These are phyloP conservation scores for Scheffersomyces insectosa DNA, from an alignment of 1,139 yeast genomes.

Conservation along the genomic window DNA sequence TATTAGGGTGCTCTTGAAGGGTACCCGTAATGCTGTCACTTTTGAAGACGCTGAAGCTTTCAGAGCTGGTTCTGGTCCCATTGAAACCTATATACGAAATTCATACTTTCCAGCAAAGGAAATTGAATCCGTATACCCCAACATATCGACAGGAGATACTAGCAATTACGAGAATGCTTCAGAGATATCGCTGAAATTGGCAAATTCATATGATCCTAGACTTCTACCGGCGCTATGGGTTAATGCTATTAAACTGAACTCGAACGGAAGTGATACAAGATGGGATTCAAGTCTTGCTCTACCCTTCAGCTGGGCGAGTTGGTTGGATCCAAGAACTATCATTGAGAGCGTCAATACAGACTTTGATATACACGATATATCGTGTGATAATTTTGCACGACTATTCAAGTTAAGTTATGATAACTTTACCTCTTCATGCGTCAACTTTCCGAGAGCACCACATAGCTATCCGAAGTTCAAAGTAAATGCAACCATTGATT, in stretches of 20 bases:
- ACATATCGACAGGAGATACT: no score
- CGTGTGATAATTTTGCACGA: slow-evolving; percentile 3
- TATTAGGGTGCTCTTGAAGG: no score
- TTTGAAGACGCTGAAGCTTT: no score
- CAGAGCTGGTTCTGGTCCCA: no score
- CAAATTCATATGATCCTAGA: slow-evolving; percentile 16
- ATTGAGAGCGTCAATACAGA: no score
- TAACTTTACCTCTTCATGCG: slow-evolving; percentile 3
- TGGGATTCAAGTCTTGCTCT: slow-evolving; percentile 8
- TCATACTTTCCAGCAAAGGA: no score
- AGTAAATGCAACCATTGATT: slow-evolving; percentile 7
- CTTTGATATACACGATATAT: not conserved
- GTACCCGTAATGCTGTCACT: no score
- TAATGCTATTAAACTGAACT: slow-evolving; percentile 4
- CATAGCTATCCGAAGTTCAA: slow-evolving; percentile 4
- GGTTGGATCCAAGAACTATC: slow-evolving; percentile 11
- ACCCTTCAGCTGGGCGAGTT: slow-evolving; percentile 20
- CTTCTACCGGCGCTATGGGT: slow-evolving; percentile 18
- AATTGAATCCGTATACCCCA: no score
- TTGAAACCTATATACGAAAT: no score
- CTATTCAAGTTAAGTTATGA: slow-evolving; percentile 1
- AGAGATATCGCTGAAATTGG: not conserved
- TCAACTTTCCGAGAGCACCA: slow-evolving; percentile 1
- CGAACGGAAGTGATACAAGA: not conserved
- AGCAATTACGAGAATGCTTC: no score